Evolutionary conservation across 2,329 filamentous ascomycete species (phyloP), one percentile per base, ranked within the genome.

Genomic region (Neofusicoccum parvum): DNA sequence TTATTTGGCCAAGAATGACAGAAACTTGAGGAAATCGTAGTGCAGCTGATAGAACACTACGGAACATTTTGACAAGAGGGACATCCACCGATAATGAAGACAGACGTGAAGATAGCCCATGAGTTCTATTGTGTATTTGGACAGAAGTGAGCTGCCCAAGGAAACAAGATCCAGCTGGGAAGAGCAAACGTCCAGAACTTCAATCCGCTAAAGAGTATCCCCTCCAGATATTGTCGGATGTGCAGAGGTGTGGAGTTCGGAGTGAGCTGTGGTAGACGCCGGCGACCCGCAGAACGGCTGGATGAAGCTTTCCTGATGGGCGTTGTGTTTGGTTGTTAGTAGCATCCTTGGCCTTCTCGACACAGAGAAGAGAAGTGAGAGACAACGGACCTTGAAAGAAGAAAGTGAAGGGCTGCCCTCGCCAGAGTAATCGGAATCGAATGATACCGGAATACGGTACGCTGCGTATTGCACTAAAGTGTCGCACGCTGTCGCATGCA

Each of bases 381-480:
- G 49, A 45, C 46, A 46, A 86, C 85, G 80, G 74, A 86, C 83
- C 77, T 80, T 12, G 68, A 69, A 70, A 77, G 77, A 79, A 81
- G 80, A 76, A 81, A 78, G 68, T 81, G 86, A 89, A 90, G 87
- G 71, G 87, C 87, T 89, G 86, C 87, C 89, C 90, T 86, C 88
- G 86, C 85, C 89, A 90, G 90, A 92, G 87, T 93, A 89, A 94
- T 92, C 90, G 89, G 91, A 93, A 93, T 94, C 90, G 90, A 92
- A 92, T 92, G 84, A 84, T 88, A 89, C 85, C 81, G 75, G 71
- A 76, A 58, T 73, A 78, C 76, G 81, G 84, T 83, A 94, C 88
- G 92, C 92, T 87, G 91, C 91, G 90, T 92, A 95, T 95, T 92
- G 92, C 90, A 94, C 92, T 95, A 85, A 92, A 93, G 91, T 92